phyloP scores from a whole-genome alignment of 1,284 basidiomycete genomes.

The Ustilago bromivora region DNA sequence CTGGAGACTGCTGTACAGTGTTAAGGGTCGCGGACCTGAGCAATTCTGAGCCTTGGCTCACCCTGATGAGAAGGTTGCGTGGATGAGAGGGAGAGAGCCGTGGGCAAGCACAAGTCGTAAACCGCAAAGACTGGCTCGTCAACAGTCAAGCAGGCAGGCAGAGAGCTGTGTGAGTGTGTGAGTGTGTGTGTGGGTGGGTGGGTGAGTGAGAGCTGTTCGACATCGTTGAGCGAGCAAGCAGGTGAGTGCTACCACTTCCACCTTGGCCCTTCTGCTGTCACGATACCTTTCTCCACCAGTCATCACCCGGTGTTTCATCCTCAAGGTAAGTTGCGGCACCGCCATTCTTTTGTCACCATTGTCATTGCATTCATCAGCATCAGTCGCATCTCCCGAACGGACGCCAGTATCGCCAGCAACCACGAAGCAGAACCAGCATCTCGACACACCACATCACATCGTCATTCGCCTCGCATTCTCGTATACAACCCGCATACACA shows the following conservation, averaged over 20 bases:
- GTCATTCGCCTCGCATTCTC: slow-evolving; percentile 3
- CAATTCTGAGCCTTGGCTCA: background rate
- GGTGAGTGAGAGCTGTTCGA: background rate
- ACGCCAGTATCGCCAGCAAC: slow-evolving; percentile 4
- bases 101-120: slow-evolving; percentile 10
- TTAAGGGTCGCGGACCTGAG: background rate
- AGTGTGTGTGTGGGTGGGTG: background rate
- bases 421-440: slow-evolving; percentile 3
- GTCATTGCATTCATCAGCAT: slow-evolving; percentile 19
- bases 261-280: slow-evolving; percentile 26
- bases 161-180: background rate
- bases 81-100: background rate
- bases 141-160: background rate
- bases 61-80: background rate
- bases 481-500: slow-evolving; percentile 11
- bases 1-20: background rate
- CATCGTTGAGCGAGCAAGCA: slow-evolving; percentile 10
- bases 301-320: slow-evolving; percentile 52
- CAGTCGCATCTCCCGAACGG: slow-evolving; percentile 6
- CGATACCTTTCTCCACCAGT: slow-evolving; percentile 45
- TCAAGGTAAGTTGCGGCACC: slow-evolving; percentile 48
- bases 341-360: slow-evolving; percentile 24
- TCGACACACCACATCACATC: background rate
- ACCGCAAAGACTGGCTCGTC: background rate
- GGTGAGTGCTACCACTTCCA: slow-evolving; percentile 19